phyloP scores from a whole-genome alignment of 2,329 filamentous ascomycete genomes.

The Aureobasidium sp. region DNA sequence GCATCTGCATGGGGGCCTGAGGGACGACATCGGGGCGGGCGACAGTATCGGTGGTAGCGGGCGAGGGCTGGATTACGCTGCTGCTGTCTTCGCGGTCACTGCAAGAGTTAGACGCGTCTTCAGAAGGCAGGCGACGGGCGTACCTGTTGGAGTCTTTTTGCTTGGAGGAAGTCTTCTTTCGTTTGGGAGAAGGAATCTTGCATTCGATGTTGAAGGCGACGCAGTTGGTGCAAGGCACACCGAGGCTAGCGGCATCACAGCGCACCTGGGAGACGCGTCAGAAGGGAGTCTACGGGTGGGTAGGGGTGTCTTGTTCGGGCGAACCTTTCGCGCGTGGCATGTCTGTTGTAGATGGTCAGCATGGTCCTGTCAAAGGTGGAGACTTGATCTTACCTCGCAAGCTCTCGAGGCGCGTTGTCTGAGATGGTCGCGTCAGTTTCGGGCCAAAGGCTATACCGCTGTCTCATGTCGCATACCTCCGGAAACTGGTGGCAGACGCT shows the following conservation, averaged over 20 bases:
- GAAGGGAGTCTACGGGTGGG: background rate
- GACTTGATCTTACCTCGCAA: conserved; percentile 66
- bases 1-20: background rate
- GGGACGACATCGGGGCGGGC: background rate
- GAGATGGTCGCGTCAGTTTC: conserved; percentile 3
- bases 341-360: conserved; percentile 51
- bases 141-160: conserved; percentile 66
- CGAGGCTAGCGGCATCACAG: conserved; percentile 92
- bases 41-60: background rate
- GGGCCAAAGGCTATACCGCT: background rate
- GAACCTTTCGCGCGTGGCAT: conserved; percentile 92
- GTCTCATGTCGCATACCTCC: conserved; percentile 19
- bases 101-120: conserved; percentile 16
- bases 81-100: conserved; percentile 30
- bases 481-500: conserved; percentile 17
- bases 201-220: conserved; percentile 98
- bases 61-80: conserved; percentile 23
- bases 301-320: background rate
- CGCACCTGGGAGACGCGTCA: conserved; percentile 58
- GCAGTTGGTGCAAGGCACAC: conserved; percentile 97
- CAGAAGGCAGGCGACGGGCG: conserved; percentile 15
- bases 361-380: conserved; percentile 13
- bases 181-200: conserved; percentile 87
- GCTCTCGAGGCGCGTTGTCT: conserved; percentile 88
- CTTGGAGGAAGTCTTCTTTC: conserved; percentile 68